Evolutionary conservation across 2,329 filamentous ascomycete genomes (phyloP).

Genomic region (Fusarium siculi): DNA sequence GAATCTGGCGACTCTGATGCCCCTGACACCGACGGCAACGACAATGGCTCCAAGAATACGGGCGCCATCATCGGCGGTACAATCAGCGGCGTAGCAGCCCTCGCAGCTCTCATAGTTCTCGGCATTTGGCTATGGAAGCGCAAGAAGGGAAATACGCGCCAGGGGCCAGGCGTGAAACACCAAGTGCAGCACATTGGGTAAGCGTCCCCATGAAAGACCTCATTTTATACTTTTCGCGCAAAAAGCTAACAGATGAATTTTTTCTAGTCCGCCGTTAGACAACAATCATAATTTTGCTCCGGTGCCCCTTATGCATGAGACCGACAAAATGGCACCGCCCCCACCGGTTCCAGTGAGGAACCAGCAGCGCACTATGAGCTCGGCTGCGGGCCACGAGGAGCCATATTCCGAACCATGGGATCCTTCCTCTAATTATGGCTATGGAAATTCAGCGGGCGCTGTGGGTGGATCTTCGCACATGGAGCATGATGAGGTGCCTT

Average conservation of each 20-base stretch:
- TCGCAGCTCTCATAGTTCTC: constrained; percentile 56
- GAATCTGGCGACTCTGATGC: constrained; percentile 37
- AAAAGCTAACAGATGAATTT: constrained; percentile 32
- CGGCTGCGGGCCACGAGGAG: constrained; percentile 21
- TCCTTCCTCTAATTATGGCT: constrained; percentile 27
- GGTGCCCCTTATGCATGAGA: constrained; percentile 44
- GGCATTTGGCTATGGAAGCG: constrained; percentile 58
- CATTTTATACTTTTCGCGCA: not conserved
- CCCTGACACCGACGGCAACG: constrained; percentile 43
- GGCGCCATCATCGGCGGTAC: constrained; percentile 66
- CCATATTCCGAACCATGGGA: constrained; percentile 36
- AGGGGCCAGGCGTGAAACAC: constrained; percentile 54
- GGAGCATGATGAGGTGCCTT: constrained; percentile 52
- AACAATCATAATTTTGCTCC: constrained; percentile 44
- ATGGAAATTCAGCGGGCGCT: constrained; percentile 21
- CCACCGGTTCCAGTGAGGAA: constrained; percentile 31
- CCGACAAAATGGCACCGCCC: constrained; percentile 35
- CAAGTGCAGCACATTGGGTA: constrained; percentile 56
- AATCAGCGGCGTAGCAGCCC: constrained; percentile 61
- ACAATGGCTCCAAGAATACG: constrained; percentile 48
- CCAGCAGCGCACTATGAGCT: constrained; percentile 31
- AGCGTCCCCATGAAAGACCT: constrained; percentile 21
- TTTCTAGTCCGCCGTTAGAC: constrained; percentile 44
- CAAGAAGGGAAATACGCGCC: constrained; percentile 54
- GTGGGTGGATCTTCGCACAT: constrained; percentile 40